Evolutionary conservation across 495 filamentous ascomycete species (phyloP).

Genomic region (Hypoxylon cercidicola): DNA sequence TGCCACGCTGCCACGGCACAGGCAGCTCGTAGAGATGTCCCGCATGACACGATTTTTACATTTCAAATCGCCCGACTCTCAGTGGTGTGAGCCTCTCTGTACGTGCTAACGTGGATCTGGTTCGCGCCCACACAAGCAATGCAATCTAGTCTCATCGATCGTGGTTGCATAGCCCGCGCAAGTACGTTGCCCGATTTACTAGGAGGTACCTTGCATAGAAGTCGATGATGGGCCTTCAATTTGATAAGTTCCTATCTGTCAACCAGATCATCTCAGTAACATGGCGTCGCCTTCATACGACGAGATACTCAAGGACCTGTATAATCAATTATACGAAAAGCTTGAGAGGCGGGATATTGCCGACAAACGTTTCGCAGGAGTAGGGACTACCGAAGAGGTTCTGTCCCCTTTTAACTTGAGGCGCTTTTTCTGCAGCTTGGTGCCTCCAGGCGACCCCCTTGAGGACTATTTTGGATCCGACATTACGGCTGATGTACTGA

Average conservation of each 20-base stretch:
- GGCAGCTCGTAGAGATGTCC: too few species aligned
- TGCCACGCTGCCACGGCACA: too few species aligned
- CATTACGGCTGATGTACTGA: constrained; percentile 26
- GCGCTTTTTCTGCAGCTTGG: constrained; percentile 42
- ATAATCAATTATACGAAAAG: constrained; percentile 26
- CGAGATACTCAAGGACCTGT: constrained; percentile 19
- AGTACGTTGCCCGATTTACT: not conserved
- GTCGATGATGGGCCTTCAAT: not conserved
- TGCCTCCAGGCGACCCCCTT: constrained; percentile 8
- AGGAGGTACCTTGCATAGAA: not conserved
- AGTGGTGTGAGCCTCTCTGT: too few species aligned
- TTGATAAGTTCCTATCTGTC: not conserved
- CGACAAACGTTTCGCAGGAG: constrained; percentile 41
- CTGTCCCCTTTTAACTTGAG: constrained; percentile 34
- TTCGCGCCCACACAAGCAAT: not conserved
- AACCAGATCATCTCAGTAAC: not conserved
- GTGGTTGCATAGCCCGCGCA: not conserved
- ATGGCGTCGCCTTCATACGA: constrained; percentile 18
- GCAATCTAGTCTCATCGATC: not conserved
- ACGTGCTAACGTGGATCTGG: too few species aligned
- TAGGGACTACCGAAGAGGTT: constrained; percentile 43
- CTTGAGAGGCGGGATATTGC: constrained; percentile 39
- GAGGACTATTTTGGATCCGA: constrained; percentile 16
- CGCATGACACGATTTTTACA: too few species aligned
- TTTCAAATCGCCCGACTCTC: too few species aligned